phyloP scores from a whole-genome alignment of 1,139 yeast species.

The Pichia sp. region DNA sequence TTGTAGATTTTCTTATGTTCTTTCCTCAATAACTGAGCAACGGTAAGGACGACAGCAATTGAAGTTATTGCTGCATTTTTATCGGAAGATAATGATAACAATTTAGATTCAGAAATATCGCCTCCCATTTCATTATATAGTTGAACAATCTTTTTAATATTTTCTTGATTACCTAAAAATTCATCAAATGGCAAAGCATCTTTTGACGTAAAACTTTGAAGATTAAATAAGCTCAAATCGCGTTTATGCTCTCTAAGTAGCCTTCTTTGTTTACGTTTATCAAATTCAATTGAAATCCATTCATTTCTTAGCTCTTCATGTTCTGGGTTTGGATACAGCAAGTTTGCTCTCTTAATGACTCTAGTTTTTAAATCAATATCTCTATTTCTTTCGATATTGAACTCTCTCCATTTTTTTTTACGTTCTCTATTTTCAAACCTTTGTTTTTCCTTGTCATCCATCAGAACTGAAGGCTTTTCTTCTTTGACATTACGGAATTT shows the following conservation, averaged over 20 bases:
- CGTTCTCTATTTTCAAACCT: slow-evolving; percentile 74
- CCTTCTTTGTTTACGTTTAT: slow-evolving; percentile 56
- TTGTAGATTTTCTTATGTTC: neutral
- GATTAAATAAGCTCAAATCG: slow-evolving; percentile 20
- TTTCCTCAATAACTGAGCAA: slow-evolving; percentile 18
- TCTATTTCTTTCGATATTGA: slow-evolving; percentile 72
- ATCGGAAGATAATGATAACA: slow-evolving; percentile 9
- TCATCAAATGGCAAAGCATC: slow-evolving; percentile 15
- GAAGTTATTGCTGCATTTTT: slow-evolving; percentile 35
- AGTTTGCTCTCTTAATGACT: slow-evolving; percentile 64
- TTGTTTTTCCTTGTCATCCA: slow-evolving; percentile 46
- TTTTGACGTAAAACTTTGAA: slow-evolving; percentile 7
- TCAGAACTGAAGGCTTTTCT: slow-evolving; percentile 5
- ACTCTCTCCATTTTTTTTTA: slow-evolving; percentile 87
- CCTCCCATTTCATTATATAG: slow-evolving; percentile 22
- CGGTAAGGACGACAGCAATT: slow-evolving; percentile 37
- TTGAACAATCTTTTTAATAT: slow-evolving; percentile 12
- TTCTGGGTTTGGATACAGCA: slow-evolving; percentile 57
- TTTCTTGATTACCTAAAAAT: slow-evolving; percentile 12
- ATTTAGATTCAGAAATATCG: slow-evolving; percentile 11
- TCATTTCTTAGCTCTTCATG: slow-evolving; percentile 49
- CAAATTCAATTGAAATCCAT: slow-evolving; percentile 77
- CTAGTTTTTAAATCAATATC: slow-evolving; percentile 82
- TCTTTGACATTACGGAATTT: slow-evolving; percentile 1
- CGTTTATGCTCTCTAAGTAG: slow-evolving; percentile 34